These are phyloP conservation scores for Penicillium simplicissimum DNA, from an alignment of 495 filamentous ascomycete species.

Conservation along the genomic window DNA sequence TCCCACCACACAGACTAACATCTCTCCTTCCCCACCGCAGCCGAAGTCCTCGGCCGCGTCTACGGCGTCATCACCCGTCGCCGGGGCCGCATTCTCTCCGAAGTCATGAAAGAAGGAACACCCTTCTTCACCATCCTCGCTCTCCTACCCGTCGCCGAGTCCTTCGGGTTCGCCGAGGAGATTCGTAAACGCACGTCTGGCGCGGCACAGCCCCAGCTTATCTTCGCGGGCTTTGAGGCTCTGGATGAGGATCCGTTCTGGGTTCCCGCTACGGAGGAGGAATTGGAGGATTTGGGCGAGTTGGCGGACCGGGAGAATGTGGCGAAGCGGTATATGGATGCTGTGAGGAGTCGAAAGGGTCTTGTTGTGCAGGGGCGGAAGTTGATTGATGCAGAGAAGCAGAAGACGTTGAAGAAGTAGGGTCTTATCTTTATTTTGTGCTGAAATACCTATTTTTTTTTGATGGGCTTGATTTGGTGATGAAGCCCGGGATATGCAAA, in stretches of 20 bases:
- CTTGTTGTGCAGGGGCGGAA: constrained; percentile 77
- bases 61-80: constrained; percentile 92
- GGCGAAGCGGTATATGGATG: constrained; percentile 93
- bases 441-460: no score
- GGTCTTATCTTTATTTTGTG: neutral
- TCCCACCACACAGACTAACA: constrained; percentile 10
- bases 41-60: constrained; percentile 91
- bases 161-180: constrained; percentile 93
- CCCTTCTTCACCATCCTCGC: constrained; percentile 93
- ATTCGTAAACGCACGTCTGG: constrained; percentile 93
- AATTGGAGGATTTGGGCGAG: constrained; percentile 94
- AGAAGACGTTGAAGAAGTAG: constrained; percentile 96
- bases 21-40: constrained; percentile 38
- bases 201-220: constrained; percentile 85
- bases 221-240: constrained; percentile 89
- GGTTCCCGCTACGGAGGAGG: constrained; percentile 95
- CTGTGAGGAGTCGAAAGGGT: constrained; percentile 81
- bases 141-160: constrained; percentile 85
- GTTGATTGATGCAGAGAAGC: constrained; percentile 94
- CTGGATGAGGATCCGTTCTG: constrained; percentile 94
- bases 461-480: neutral
- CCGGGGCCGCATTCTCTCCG: constrained; percentile 83
- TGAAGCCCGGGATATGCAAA: constrained; percentile 3
- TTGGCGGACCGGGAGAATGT: constrained; percentile 91
- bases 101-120: constrained; percentile 90